Percentiles rank a stretch among this genome's conserved stretches.
phyloP scores from a whole-genome alignment of 164 flowering plant species.

The Chimonanthus praecox region DNA sequence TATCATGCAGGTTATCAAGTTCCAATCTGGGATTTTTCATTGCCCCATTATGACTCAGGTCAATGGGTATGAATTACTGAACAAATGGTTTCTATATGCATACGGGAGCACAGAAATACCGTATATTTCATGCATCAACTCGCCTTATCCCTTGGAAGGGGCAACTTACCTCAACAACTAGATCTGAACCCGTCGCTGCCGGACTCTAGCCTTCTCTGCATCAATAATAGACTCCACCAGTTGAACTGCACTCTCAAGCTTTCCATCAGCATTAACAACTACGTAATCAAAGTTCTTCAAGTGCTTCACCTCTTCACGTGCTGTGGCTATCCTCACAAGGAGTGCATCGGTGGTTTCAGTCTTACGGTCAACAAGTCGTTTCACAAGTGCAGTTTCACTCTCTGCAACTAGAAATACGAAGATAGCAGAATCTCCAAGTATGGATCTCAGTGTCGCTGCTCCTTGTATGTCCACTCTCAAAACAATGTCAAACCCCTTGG shows the following conservation, averaged over 20 bases:
- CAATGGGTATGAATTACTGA: neutral
- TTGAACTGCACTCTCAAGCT: conserved; percentile 60
- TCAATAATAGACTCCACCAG: conserved; percentile 71
- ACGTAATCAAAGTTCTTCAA: conserved; percentile 75
- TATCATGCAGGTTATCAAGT: neutral
- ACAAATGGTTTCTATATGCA: neutral
- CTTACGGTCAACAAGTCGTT: conserved; percentile 65
- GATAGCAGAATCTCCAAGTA: conserved; percentile 63
- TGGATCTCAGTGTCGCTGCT: conserved; percentile 59
- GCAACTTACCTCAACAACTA: conserved; percentile 12
- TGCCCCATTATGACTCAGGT: neutral
- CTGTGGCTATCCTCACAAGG: conserved; percentile 74
- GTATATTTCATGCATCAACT: neutral
- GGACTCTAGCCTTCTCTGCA: conserved; percentile 85
- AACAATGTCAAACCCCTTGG: conserved; percentile 70
- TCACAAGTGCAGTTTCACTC: conserved; percentile 66
- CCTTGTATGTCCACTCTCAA: conserved; percentile 92
- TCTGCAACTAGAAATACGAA: conserved; percentile 79
- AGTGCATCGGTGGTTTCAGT: conserved; percentile 65
- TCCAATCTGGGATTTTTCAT: neutral
- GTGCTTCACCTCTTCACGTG: conserved; percentile 74
- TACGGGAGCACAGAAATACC: neutral
- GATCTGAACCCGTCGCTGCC: conserved; percentile 40
- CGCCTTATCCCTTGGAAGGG: neutral
- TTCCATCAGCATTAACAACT: conserved; percentile 79